Conservation (phyloP, 2,329 filamentous ascomycete genomes). For the Epicoccum sorghinum region DNA sequence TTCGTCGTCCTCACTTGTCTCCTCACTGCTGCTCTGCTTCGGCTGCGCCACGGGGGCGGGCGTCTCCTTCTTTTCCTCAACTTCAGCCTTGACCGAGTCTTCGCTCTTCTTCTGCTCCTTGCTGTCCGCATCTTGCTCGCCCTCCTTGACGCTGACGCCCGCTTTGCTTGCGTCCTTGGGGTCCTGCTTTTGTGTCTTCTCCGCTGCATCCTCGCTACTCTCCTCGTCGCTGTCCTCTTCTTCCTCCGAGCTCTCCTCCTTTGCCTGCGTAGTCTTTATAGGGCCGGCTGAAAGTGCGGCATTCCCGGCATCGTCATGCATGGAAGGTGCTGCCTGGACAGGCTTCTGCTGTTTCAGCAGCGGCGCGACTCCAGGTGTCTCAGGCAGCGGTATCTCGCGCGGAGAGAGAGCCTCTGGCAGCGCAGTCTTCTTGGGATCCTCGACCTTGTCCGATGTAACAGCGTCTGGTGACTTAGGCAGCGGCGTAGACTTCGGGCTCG, state of each 20-base stretch:
- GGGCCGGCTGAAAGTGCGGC: conserved; percentile 31
- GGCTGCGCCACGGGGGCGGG: conserved; percentile 19
- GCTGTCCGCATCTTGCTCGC: conserved; percentile 20
- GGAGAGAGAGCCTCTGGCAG: conserved; percentile 29
- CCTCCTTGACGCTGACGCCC: conserved; percentile 46
- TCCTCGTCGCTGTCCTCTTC: conserved; percentile 17
- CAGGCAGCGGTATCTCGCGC: conserved; percentile 32
- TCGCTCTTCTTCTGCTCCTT: background rate
- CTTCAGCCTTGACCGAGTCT: background rate
- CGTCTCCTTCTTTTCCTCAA: background rate
- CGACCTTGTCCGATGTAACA: conserved; percentile 1
- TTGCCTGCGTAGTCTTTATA: conserved; percentile 20
- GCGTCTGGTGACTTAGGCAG: conserved; percentile 19
- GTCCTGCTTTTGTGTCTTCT: conserved; percentile 32
- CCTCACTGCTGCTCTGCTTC: conserved; percentile 21
- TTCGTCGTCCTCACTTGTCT: conserved; percentile 1
- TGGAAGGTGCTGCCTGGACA: conserved; percentile 29
- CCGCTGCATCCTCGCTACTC: conserved; percentile 18
- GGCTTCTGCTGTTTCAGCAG: conserved; percentile 27
- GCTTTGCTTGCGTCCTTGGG: conserved; percentile 39
- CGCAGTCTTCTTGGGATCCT: conserved; percentile 9
- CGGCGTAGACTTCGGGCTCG: conserved; percentile 12
- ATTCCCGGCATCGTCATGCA: conserved; percentile 34
- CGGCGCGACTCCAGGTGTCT: conserved; percentile 27
- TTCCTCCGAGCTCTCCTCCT: conserved; percentile 14